Evolutionary conservation across 306 rosid species (phyloP).

Genomic region (Ziziphus jujuba): DNA sequence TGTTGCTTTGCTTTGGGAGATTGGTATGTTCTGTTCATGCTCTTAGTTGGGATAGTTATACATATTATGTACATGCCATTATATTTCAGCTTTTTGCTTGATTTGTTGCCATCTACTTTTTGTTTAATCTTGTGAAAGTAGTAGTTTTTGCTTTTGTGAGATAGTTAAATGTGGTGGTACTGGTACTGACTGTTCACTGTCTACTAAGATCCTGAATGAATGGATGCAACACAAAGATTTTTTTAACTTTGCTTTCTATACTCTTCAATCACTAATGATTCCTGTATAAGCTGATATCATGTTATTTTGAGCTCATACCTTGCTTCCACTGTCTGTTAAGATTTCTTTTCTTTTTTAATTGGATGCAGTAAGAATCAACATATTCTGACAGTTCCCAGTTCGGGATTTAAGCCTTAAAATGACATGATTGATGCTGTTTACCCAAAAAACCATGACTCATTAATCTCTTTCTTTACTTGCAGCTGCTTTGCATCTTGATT

Average conservation of each 20-base stretch:
- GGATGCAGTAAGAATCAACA: neutral
- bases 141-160: too few species aligned
- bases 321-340: too few species aligned
- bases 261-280: neutral
- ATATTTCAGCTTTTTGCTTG: too few species aligned
- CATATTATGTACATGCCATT: too few species aligned
- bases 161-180: neutral
- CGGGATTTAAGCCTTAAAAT: neutral
- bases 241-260: neutral
- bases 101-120: too few species aligned
- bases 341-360: neutral
- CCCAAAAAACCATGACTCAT: neutral
- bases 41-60: too few species aligned
- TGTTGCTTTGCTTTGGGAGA: too few species aligned
- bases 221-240: neutral
- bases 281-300: neutral
- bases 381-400: neutral
- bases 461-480: slow-evolving; percentile 3
- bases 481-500: slow-evolving; percentile 13
- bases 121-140: too few species aligned
- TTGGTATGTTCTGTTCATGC: too few species aligned
- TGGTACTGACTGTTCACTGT: neutral
- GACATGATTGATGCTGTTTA: neutral
- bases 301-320: neutral
- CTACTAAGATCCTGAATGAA: neutral